Base-by-base conservation (phyloP, 805 yeast species). In the Metschnikowia similis region DNA sequence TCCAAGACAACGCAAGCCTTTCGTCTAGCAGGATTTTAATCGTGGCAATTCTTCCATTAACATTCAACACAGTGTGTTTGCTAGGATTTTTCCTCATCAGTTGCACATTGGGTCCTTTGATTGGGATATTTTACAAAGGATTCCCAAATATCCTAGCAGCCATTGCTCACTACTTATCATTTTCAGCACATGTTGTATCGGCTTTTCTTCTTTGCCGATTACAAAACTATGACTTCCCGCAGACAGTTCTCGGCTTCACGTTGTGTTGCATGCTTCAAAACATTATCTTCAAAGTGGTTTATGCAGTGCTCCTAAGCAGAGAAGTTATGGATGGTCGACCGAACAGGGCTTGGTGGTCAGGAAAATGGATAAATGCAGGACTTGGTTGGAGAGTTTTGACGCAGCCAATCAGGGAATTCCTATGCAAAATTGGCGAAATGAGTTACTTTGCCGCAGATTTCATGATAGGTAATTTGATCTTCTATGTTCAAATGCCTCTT, bases 381-480 rank as follows among this genome's bases (percentile, higher is more conserved):
- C 69, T 85, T 41, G 89, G 90, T 0, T 80, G 84, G 81, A 64
- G 76, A 42, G 69, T 80, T 0, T 47, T 85, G 6, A 69, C 83
- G 2, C 90, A 84, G 54, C 90, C 90, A 1, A 51, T 76, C 2
- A 67, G 92, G 57, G 92, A 85, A 60, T 79, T 70, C 46, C 49
- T 79, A 21, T 84, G 88, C 50, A 86, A 86, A 57, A 66, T 78
- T 0, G 75, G 79, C 57, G 94, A 86, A 61, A 71, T 84, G 72
- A 77, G 85, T n/a, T 76, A 78, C 49, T 86, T 84, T 69, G 81
- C 85, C 0, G 81, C 78, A 5, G 94, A 86, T 64, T 74, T 83
- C 50, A 62, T 78, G 29, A 66, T 84, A 30, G 81, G 84, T 0
- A 90, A 86, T 60, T 56, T 78, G 38, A 64, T 86, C 11, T 66